These are phyloP conservation scores for Capsicum rhomboideum DNA, from an alignment of 257 asterid species.

Conservation along the genomic window DNA sequence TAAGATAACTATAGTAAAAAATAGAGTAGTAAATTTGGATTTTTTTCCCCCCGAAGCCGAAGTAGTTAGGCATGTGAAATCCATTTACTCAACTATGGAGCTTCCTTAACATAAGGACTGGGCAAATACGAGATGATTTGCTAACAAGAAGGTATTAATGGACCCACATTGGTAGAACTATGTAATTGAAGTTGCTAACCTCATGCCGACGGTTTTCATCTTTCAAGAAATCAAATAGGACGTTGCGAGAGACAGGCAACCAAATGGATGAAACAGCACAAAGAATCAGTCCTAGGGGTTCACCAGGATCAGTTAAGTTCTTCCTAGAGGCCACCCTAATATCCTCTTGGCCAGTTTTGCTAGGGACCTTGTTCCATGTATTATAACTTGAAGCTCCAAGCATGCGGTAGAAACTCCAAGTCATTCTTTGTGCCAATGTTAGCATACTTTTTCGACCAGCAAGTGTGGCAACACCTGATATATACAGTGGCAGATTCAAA, in stretches of 20 bases:
- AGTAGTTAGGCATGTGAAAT: not conserved
- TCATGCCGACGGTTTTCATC: slow-evolving; percentile 62
- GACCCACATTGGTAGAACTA: too few species aligned
- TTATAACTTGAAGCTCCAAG: slow-evolving; percentile 64
- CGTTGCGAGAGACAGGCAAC: slow-evolving; percentile 61
- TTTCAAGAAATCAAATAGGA: slow-evolving; percentile 62
- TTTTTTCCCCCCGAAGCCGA: not conserved
- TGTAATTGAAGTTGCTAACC: too few species aligned
- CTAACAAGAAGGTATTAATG: not conserved
- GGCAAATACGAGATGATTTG: not conserved
- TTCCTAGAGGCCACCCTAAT: slow-evolving; percentile 61
- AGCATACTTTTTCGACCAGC: slow-evolving; percentile 85
- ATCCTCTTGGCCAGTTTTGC: slow-evolving; percentile 52
- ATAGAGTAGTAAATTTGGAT: not conserved
- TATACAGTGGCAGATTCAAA: too few species aligned
- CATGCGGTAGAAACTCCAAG: slow-evolving; percentile 51
- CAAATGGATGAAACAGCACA: slow-evolving; percentile 64
- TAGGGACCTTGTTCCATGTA: slow-evolving; percentile 62
- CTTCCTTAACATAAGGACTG: not conserved
- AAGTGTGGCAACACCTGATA: slow-evolving; percentile 61
- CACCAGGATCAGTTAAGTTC: slow-evolving; percentile 60
- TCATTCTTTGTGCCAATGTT: slow-evolving; percentile 77
- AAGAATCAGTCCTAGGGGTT: slow-evolving; percentile 66
- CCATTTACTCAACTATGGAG: not conserved
- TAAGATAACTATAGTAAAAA: too few species aligned